Conservation (phyloP, 352 stramenopile species). For the Globisporangium barbulae region DNA sequence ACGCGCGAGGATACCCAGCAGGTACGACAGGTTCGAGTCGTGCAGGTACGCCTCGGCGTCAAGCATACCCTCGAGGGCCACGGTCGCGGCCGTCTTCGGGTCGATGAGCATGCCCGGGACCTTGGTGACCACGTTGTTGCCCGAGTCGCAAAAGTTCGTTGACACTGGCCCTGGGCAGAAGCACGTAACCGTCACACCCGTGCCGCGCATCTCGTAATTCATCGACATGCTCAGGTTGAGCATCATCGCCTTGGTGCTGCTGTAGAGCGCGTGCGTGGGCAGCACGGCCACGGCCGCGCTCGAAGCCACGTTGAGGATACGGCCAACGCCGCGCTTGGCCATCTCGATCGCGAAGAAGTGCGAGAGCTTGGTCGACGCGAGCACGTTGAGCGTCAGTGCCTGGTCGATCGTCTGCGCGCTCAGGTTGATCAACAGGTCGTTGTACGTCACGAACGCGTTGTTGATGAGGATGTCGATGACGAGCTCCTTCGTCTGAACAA, state of each 20-base stretch:
- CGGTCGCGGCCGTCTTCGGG: conserved; percentile 9
- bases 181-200: conserved; percentile 61
- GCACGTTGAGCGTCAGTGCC: conserved; percentile 1
- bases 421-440: not conserved
- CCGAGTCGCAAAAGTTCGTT: conserved; percentile 55
- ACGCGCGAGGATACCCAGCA: not conserved
- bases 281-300: not conserved
- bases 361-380: conserved; percentile 13
- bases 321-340: conserved; percentile 17
- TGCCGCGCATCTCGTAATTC: conserved; percentile 65
- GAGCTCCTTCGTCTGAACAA: not conserved
- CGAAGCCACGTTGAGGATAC: not conserved
- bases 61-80: conserved; percentile 19
- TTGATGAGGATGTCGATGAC: conserved; percentile 4
- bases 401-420: not conserved
- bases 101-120: not conserved
- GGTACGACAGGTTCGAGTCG: conserved; percentile 24
- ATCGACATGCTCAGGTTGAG: conserved; percentile 63
- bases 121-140: conserved; percentile 18
- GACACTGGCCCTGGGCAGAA: conserved; percentile 58
- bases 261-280: conserved; percentile 6
- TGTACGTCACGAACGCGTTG: not conserved
- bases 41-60: conserved; percentile 27
- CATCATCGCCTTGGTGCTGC: conserved; percentile 63
- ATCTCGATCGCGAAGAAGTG: conserved; percentile 45